phyloP scores from a whole-genome alignment of 805 yeast genomes.

The Scheffersomyces lignosus region DNA sequence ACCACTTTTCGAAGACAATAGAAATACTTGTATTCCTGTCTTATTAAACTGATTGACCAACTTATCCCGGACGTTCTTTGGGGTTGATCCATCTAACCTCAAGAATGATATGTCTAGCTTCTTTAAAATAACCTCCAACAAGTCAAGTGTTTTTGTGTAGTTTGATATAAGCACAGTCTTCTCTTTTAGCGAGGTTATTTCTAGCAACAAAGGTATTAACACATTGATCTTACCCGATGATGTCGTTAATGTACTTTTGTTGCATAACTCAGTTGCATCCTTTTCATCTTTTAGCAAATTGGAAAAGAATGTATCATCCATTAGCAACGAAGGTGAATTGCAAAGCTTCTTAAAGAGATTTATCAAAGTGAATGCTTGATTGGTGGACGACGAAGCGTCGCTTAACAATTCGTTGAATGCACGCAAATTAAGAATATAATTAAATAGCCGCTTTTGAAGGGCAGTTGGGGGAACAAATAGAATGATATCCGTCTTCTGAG shows the following conservation, averaged over 20 bases:
- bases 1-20: constrained; percentile 88
- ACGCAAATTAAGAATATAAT: constrained; percentile 44
- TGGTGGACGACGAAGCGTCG: constrained; percentile 28
- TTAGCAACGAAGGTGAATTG: constrained; percentile 70
- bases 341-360: constrained; percentile 77
- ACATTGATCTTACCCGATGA: constrained; percentile 63
- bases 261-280: constrained; percentile 11
- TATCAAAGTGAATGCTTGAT: constrained; percentile 62
- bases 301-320: constrained; percentile 47
- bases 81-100: constrained; percentile 85
- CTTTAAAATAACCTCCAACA: constrained; percentile 58
- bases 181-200: constrained; percentile 50
- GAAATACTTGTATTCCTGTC: constrained; percentile 55
- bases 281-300: constrained; percentile 7
- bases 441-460: constrained; percentile 57
- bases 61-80: constrained; percentile 60
- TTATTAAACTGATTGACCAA: constrained; percentile 71
- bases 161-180: constrained; percentile 86
- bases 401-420: constrained; percentile 31
- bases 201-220: constrained; percentile 54
- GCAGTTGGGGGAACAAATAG: constrained; percentile 76
- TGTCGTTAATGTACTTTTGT: constrained; percentile 8
- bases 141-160: constrained; percentile 81
- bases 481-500: constrained; percentile 73
- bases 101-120: constrained; percentile 50